A percentile compares a stretch with the other conserved stretches of the same genome.
Conservation (phyloP, 73 alveolate genomes). For the Tetrahymena malaccensis region DNA sequence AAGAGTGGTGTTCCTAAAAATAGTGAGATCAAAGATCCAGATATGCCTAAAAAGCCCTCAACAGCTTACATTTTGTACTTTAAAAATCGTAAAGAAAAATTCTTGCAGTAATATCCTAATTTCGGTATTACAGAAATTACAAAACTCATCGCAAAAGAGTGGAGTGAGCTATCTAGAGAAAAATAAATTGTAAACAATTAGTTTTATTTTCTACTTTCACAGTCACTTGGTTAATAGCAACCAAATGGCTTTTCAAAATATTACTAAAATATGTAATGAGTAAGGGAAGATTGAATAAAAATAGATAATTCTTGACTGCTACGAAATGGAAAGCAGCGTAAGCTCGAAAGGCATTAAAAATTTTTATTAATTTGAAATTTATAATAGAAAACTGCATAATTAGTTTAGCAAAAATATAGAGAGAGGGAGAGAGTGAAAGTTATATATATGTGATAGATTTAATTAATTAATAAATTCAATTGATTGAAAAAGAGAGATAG, state of each 20-base stretch:
- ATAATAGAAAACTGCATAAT: too few species aligned
- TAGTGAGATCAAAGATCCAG: constrained; percentile 28
- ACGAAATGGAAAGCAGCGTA: neutral
- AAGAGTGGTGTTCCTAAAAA: constrained; percentile 2
- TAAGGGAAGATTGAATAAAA: neutral
- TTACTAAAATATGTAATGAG: neutral
- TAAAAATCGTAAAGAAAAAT: constrained; percentile 34
- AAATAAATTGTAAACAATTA: constrained; percentile 5
- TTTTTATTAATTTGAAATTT: too few species aligned
- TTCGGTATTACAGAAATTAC: constrained; percentile 23
- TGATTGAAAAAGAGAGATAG: neutral
- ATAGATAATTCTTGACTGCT: neutral
- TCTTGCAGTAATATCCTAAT: constrained; percentile 19
- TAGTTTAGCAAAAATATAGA: neutral
- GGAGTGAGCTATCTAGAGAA: constrained; percentile 37
- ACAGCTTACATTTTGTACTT: constrained; percentile 36
- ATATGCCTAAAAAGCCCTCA: constrained; percentile 35
- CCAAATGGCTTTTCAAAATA: neutral
- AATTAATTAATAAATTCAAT: neutral
- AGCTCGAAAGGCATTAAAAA: neutral
- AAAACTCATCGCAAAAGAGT: constrained; percentile 35
- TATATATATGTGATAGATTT: neutral
- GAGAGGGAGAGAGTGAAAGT: neutral
- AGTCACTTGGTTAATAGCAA: neutral
- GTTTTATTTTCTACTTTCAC: neutral